Evolutionary conservation across 1,284 basidiomycete genomes (phyloP).

Genomic region (Cutaneotrichosporon cutaneum): DNA sequence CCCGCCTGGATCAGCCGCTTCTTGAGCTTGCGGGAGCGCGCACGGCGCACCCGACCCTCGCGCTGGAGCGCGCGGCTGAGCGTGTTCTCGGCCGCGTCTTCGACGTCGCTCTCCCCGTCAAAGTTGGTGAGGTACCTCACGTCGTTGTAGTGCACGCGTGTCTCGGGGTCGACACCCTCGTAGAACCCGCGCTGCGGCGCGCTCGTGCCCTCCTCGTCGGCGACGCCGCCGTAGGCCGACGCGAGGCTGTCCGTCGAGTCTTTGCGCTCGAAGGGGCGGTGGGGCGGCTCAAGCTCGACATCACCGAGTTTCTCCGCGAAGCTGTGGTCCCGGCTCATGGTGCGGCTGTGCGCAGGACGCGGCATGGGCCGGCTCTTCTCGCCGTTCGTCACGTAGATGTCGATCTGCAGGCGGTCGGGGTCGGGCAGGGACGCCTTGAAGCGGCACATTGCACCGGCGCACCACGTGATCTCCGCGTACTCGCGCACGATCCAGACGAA

Average conservation of each 20-base stretch:
- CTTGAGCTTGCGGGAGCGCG: constrained; percentile 53
- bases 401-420: constrained; percentile 64
- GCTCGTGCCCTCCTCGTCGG: background rate
- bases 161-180: constrained; percentile 19
- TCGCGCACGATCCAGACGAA: constrained; percentile 84
- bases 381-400: constrained; percentile 73
- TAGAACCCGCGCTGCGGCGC: constrained; percentile 10
- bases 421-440: constrained; percentile 65
- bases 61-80: constrained; percentile 64
- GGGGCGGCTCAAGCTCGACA: constrained; percentile 7
- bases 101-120: constrained; percentile 71
- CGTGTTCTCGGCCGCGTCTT: constrained; percentile 66
- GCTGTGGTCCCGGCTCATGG: background rate
- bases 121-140: constrained; percentile 71
- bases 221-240: background rate
- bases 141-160: constrained; percentile 1
- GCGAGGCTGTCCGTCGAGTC: constrained; percentile 19
- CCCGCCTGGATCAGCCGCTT: background rate
- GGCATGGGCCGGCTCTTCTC: background rate
- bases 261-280: background rate
- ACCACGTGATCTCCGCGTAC: constrained; percentile 80
- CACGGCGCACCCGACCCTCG: constrained; percentile 66
- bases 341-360: background rate
- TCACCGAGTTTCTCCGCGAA: background rate
- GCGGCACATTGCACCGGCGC: constrained; percentile 65